Conservation (phyloP, 2,329 filamentous ascomycete species). For the Pyrenophora seminiperda region DNA sequence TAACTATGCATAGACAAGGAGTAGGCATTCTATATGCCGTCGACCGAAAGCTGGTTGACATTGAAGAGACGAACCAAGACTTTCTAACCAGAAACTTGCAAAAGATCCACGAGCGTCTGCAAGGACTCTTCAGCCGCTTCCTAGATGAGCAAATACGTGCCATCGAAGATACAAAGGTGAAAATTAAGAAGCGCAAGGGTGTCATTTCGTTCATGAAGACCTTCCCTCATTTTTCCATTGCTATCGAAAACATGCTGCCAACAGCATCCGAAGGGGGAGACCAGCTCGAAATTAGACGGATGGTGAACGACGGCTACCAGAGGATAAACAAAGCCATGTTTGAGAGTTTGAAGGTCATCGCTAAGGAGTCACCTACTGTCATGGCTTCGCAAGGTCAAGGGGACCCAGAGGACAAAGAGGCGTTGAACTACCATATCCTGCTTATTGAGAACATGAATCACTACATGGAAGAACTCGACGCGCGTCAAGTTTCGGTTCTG, state of each 20-base stretch:
- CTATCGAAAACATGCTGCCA: slow-evolving; percentile 80
- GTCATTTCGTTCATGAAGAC: slow-evolving; percentile 94
- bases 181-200: slow-evolving; percentile 97
- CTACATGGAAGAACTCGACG: slow-evolving; percentile 88
- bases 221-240: slow-evolving; percentile 83
- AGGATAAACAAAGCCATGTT: slow-evolving; percentile 95
- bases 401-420: slow-evolving; percentile 89
- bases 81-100: slow-evolving; percentile 81
- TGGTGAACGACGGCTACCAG: slow-evolving; percentile 84
- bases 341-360: slow-evolving; percentile 93
- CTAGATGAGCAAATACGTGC: slow-evolving; percentile 93
- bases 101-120: slow-evolving; percentile 75
- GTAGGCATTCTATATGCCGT: slow-evolving; percentile 83
- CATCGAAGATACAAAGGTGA: slow-evolving; percentile 98
- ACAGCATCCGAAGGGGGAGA: slow-evolving; percentile 59
- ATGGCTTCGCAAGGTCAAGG: slow-evolving; percentile 59
- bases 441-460: slow-evolving; percentile 99
- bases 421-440: slow-evolving; percentile 94
- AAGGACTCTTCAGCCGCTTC: slow-evolving; percentile 81
- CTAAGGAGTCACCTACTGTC: slow-evolving; percentile 66
- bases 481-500: slow-evolving; percentile 73
- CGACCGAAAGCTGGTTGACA: slow-evolving; percentile 76
- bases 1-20: slow-evolving; percentile 69
- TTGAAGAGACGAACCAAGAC: slow-evolving; percentile 91
- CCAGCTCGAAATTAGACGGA: slow-evolving; percentile 69